Evolutionary conservation across 139 green algal genomes (phyloP), one percentile per base, ranked within the genome.

Genomic region (Choricystis sp.): DNA sequence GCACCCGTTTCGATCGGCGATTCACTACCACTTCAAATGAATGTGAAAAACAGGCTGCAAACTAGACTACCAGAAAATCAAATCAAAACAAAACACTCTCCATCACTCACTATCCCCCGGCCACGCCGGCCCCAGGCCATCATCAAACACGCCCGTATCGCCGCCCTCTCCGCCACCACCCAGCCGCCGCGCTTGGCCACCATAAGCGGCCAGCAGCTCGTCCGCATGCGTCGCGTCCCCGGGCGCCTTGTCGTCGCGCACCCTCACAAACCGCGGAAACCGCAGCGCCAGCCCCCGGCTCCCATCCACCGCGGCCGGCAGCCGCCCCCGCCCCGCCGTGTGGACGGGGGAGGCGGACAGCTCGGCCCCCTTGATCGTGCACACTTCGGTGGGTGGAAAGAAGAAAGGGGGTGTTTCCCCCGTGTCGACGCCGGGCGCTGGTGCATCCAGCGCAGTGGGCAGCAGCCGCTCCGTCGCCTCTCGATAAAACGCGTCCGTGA

Each of bases 401-500:
- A 86, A 95, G 30, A 92, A 70, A 56, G 63, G 61, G 27, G 75
- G 74, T 5, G 20, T 60, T 60, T 89, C 82, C 1, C 56, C 62
- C 2, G 86, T 94, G 62, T 72, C 58, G 72, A 90, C 91, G 74
- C 94, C 89, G 3, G 77, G 58, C 69, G 81, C 83, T 16, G 67
- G 76, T 1, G 57, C 75, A 61, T 77, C 67, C 21, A 83, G 49
- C 19, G 62, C 55, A 23, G 31, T 66, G 28, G 29, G 29, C 22
- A n/a, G 26, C 67, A 57, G 69, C 62, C 86, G 76, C 63, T 69
- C 68, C 27, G 69, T 86, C 0, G 79, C 77, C 14, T 74, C 77
- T 1, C n/a, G 52, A 63, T 95, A 95, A 77, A 95, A 94, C 24
- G 68, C 75, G 63, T 97, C 90, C 2, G 68, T 79, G 77, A 96